A percentile compares a stretch with the other conserved stretches of the same genome.
phyloP scores from a whole-genome alignment of 805 yeast species.

The Kuraishia cidri region DNA sequence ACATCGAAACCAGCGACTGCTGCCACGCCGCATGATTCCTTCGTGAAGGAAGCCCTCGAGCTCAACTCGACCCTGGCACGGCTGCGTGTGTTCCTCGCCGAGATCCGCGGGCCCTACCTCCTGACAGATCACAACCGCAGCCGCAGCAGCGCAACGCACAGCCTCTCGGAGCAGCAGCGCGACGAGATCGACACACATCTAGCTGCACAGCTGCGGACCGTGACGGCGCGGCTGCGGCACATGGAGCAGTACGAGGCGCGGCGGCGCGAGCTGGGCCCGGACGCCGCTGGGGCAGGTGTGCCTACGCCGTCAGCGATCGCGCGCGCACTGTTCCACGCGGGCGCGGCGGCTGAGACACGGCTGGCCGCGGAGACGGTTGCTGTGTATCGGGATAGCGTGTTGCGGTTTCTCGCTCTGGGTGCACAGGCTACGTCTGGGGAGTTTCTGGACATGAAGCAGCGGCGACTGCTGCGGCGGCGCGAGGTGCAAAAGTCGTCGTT shows the following conservation, averaged over 20 bases:
- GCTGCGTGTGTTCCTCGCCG: conserved; percentile 22
- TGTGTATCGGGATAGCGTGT: conserved; percentile 36
- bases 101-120: conserved; percentile 25
- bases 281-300: conserved; percentile 9
- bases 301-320: neutral
- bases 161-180: conserved; percentile 13
- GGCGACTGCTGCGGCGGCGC: conserved; percentile 31
- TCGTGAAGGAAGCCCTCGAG: conserved; percentile 27
- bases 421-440: conserved; percentile 30
- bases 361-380: conserved; percentile 27
- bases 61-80: conserved; percentile 22
- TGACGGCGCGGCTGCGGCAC: conserved; percentile 39
- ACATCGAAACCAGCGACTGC: conserved; percentile 1
- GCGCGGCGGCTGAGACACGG: conserved; percentile 20
- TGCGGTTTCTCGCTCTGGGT: conserved; percentile 36
- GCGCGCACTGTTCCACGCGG: conserved; percentile 16
- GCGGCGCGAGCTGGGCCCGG: conserved; percentile 19
- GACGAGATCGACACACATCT: conserved; percentile 43
- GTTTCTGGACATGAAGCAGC: conserved; percentile 41
- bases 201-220: conserved; percentile 39
- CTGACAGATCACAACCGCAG: too few relatives aligned
- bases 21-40: conserved; percentile 21
- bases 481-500: conserved; percentile 24
- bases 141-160: conserved; percentile 12
- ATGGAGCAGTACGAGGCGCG: conserved; percentile 43